These are phyloP conservation scores for Colletotrichum sp. DNA, from an alignment of 2,329 filamentous ascomycete genomes.

Conservation along the genomic window DNA sequence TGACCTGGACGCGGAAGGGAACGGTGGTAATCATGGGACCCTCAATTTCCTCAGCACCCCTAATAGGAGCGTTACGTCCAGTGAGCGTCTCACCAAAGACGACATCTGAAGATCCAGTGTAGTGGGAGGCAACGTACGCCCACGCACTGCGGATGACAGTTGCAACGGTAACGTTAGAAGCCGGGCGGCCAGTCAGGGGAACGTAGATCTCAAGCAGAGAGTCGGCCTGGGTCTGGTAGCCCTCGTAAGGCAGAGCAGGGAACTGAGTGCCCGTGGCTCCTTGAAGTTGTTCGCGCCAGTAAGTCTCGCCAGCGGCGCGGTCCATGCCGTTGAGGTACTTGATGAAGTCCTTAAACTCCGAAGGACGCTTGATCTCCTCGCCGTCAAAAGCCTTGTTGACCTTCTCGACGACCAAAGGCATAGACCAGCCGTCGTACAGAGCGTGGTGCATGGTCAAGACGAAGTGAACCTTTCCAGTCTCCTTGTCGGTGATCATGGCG, in stretches of 20 bases:
- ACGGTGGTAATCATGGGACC: constrained; percentile 68
- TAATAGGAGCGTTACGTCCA: constrained; percentile 55
- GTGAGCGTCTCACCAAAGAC: constrained; percentile 66
- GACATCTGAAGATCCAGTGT: constrained; percentile 57
- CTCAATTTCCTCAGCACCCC: constrained; percentile 58
- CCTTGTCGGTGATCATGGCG: constrained; percentile 40
- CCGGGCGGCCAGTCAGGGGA: constrained; percentile 34
- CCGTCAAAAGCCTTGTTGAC: constrained; percentile 50
- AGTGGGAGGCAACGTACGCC: constrained; percentile 59
- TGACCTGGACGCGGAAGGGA: constrained; percentile 56
- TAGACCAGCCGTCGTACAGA: constrained; percentile 62
- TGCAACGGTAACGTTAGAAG: constrained; percentile 53
- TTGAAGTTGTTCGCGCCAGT: constrained; percentile 51
- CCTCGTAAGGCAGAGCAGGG: constrained; percentile 48
- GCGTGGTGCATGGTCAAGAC: constrained; percentile 62
- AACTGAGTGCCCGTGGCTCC: constrained; percentile 53
- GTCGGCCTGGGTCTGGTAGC: constrained; percentile 56
- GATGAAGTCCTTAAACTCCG: constrained; percentile 55
- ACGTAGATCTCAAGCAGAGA: constrained; percentile 60
- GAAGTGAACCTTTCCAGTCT: constrained; percentile 42
- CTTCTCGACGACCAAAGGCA: constrained; percentile 53
- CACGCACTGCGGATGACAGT: constrained; percentile 65
- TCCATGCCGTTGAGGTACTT: constrained; percentile 48
- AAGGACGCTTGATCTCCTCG: constrained; percentile 34
- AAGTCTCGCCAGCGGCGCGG: constrained; percentile 42